phyloP scores from a whole-genome alignment of 129 eudicot genomes.

The Silybum marianum region DNA sequence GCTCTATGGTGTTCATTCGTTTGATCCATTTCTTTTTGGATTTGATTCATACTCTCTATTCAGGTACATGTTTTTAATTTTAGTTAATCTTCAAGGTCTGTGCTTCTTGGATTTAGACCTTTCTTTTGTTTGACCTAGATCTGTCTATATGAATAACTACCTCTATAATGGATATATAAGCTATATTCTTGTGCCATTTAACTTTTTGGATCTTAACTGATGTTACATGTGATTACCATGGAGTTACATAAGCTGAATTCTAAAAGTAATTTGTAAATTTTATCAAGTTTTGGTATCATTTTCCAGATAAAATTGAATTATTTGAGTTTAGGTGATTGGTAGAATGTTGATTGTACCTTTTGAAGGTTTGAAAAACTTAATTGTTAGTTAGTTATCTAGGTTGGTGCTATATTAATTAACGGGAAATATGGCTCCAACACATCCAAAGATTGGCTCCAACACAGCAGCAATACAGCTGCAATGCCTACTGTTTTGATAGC shows the following conservation, averaged over 20 bases:
- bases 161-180: background rate
- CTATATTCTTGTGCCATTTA: background rate
- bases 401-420: background rate
- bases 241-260: background rate
- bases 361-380: background rate
- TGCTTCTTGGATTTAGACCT: no score
- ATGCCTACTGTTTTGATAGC: no score
- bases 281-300: background rate
- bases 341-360: background rate
- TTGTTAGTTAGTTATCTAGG: background rate
- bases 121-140: background rate
- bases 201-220: background rate
- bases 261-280: background rate
- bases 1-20: no score
- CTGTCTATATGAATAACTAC: background rate
- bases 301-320: background rate
- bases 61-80: no score
- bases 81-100: no score
- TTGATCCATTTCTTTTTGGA: no score
- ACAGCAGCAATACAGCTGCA: no score
- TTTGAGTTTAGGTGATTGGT: background rate
- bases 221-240: background rate
- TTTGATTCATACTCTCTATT: no score
- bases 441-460: no score
- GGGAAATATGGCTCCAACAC: slow-evolving; percentile 54